Percentiles rank a stretch among this genome's conserved stretches.
Evolutionary conservation across 2,329 filamentous ascomycete species (phyloP).

Genomic region (Penicillium sp.): DNA sequence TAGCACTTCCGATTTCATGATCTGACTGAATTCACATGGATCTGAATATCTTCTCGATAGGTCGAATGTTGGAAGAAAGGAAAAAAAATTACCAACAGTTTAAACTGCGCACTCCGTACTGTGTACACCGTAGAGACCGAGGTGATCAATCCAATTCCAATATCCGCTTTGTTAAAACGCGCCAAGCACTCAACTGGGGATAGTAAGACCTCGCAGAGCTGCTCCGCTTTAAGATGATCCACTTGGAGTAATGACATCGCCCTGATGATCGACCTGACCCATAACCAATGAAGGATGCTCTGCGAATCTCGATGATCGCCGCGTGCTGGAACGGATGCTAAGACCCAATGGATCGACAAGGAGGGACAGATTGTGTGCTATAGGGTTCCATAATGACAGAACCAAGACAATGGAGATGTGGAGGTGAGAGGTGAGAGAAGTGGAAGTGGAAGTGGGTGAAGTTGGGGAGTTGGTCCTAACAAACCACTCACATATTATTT

Average conservation of each 20-base stretch:
- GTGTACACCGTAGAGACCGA: not conserved
- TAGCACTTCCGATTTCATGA: not conserved
- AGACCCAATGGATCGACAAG: not conserved
- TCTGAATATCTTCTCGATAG: not conserved
- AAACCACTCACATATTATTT: not conserved
- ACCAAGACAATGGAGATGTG: conserved; percentile 12
- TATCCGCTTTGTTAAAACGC: conserved; percentile 11
- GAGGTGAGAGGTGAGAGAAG: not conserved
- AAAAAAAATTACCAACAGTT: not conserved
- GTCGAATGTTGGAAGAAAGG: not conserved
- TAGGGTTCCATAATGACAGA: not conserved
- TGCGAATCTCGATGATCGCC: conserved; percentile 20
- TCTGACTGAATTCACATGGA: not conserved
- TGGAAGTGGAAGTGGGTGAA: not conserved
- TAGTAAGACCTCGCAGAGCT: conserved; percentile 8
- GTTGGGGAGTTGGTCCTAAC: not conserved
- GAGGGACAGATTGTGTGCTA: not conserved
- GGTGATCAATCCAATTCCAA: conserved; percentile 19
- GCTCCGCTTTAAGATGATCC: conserved; percentile 1
- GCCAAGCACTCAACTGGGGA: conserved; percentile 18
- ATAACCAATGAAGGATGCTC: conserved; percentile 12
- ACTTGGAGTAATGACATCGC: conserved; percentile 19
- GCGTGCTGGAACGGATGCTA: conserved; percentile 8
- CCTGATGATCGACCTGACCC: conserved; percentile 16
- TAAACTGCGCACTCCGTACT: not conserved